Base-by-base conservation (phyloP, 2,329 filamentous ascomycete genomes). In the Zelopaecilomyces penicillatus region DNA sequence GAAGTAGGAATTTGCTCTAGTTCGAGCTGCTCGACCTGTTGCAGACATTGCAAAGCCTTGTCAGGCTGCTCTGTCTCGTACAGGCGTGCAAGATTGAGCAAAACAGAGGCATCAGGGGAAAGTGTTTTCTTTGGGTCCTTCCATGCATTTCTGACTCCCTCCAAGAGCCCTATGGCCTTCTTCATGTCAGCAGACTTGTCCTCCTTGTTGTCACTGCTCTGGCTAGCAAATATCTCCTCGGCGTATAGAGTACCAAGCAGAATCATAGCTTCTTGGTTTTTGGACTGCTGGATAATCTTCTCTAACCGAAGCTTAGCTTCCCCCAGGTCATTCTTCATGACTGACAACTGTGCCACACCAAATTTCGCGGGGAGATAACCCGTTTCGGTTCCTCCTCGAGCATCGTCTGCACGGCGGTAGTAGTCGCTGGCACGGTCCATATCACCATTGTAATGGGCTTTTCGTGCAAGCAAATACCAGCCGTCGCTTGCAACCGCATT, bases 401-500 rank as follows among this genome's bases (percentile, higher is more conserved):
- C 90, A 62, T 94, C 86, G 61, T 98, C 93, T 1, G 94, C 87
- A 54, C 87, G 83, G 44, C 82, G 81, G 65, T 98, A 98, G 64
- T 84, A 95, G 57, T 95, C 87, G 19, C 77, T 80, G 2, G 93
- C 91, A 45, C 81, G 83, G 19, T 83, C 74, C 5, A 79, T 66
- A 46, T 96, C 82, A 36, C 85, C 84, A 46, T 81, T 78, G 53
- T 88, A 87, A 60, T 98, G 93, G 51, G 91, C 87, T 62, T 95
- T 96, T 49, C 90, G 78, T 29, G 89, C 93, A 35, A 97, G 78
- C 6, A 97, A 69, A 65, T 96, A 98, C 90, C 91, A 97, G 32
- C 93, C 94, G 61, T 98, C 94, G 66, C 91, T 95, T 27, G 91
- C 91, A 62, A 97, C 88, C 4, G 90, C 87, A 62, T 95, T 95